phyloP scores from a whole-genome alignment of 2,329 filamentous ascomycete genomes.

The Elsinoe ampelina region DNA sequence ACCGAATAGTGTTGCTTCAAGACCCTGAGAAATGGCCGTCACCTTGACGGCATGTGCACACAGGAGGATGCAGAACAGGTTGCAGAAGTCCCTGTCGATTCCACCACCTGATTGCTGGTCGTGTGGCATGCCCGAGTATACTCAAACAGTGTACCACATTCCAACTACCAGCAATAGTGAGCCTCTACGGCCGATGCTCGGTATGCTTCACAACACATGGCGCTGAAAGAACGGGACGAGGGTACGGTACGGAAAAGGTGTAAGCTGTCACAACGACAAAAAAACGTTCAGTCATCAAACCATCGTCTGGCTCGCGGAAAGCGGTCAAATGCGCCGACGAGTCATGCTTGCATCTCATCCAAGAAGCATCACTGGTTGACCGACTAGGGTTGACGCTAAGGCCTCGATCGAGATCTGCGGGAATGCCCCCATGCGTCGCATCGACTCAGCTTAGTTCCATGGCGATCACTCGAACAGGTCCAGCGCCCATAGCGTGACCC shows the following conservation, averaged over 20 bases:
- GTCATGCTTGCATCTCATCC: conserved; percentile 7
- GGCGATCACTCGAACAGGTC: neutral
- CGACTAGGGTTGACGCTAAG: conserved; percentile 10
- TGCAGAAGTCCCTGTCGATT: neutral
- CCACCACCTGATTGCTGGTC: too few species aligned
- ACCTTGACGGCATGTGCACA: neutral
- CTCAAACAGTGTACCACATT: too few species aligned
- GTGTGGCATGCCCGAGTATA: too few species aligned
- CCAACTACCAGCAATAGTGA: too few species aligned
- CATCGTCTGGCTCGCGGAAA: neutral
- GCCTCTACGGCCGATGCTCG: too few species aligned
- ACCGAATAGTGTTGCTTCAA: neutral
- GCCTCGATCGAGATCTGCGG: conserved; percentile 13
- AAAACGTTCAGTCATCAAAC: conserved; percentile 8
- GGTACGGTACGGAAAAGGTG: conserved; percentile 4
- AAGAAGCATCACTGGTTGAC: neutral
- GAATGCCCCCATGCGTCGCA: conserved; percentile 9
- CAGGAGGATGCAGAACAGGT: neutral
- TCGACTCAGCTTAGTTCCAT: conserved; percentile 11
- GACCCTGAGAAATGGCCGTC: neutral
- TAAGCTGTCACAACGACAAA: neutral
- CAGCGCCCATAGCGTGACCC: neutral
- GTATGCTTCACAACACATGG: neutral
- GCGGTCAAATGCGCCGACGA: conserved; percentile 8
- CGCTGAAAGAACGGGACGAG: conserved; percentile 1